phyloP scores from a whole-genome alignment of 108 stramenopile genomes.

The Fragilariopsis cylindrus region DNA sequence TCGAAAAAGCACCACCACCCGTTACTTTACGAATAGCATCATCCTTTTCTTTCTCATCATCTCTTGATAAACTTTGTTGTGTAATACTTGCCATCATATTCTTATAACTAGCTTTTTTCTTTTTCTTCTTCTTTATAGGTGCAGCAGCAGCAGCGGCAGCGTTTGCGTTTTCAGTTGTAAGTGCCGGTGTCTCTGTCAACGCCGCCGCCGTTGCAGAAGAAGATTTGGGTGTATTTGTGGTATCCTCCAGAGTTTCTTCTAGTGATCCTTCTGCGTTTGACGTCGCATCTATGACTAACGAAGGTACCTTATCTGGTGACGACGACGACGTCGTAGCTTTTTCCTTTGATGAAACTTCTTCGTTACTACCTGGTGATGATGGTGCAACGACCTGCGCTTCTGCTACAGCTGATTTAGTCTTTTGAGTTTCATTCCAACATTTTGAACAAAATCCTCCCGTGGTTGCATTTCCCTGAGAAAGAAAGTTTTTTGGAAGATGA shows the following conservation, averaged over 20 bases:
- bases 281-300: constrained; percentile 12
- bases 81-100: constrained; percentile 80
- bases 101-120: constrained; percentile 89
- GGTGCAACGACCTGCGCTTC: not conserved
- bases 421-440: constrained; percentile 69
- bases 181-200: constrained; percentile 18
- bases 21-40: constrained; percentile 71
- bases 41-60: constrained; percentile 69
- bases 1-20: constrained; percentile 84
- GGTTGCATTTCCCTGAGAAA: constrained; percentile 75
- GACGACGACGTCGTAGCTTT: too few relatives aligned
- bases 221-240: not conserved
- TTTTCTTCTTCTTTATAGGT: constrained; percentile 79
- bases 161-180: constrained; percentile 17
- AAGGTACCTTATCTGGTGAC: too few relatives aligned
- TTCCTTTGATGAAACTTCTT: too few relatives aligned
- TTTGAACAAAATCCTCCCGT: constrained; percentile 89
- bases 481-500: not conserved
- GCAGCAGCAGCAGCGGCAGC: constrained; percentile 24
- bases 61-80: constrained; percentile 34
- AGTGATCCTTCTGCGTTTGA: not conserved
- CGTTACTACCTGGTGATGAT: not conserved
- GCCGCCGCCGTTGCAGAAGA: not conserved
- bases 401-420: constrained; percentile 47
- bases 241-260: not conserved